phyloP scores from a whole-genome alignment of 108 stramenopile species.

The Thalassiosira profunda region DNA sequence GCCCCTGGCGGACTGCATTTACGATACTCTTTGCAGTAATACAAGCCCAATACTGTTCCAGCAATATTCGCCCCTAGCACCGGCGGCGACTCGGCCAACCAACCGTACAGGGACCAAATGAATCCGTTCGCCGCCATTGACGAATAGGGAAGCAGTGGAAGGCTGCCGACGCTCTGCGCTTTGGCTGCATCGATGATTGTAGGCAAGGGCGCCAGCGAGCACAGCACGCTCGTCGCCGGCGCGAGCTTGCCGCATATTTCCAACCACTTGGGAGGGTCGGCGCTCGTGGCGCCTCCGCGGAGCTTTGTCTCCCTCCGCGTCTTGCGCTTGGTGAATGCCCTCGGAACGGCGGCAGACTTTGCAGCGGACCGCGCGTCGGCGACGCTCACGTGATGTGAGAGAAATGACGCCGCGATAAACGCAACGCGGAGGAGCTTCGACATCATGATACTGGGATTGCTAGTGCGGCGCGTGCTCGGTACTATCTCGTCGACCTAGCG shows the following conservation, averaged over 20 bases:
- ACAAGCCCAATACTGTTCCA: constrained; percentile 57
- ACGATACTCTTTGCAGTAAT: constrained; percentile 57
- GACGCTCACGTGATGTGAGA: too few relatives aligned
- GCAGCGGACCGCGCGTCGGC: too few relatives aligned
- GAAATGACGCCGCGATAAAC: too few relatives aligned
- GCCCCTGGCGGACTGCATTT: constrained; percentile 35
- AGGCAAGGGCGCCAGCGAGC: constrained; percentile 47
- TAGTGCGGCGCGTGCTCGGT: too few relatives aligned
- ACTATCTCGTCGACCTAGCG: too few relatives aligned
- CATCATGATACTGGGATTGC: too few relatives aligned
- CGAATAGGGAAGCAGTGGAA: constrained; percentile 54
- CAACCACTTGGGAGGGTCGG: constrained; percentile 6
- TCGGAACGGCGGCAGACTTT: too few relatives aligned
- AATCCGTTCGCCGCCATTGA: constrained; percentile 67
- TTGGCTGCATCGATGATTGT: constrained; percentile 54
- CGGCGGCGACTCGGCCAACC: constrained; percentile 47
- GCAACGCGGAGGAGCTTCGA: too few relatives aligned
- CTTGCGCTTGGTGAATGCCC: too few relatives aligned
- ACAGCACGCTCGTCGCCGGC: neutral
- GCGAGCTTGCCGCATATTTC: neutral
- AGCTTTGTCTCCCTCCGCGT: too few relatives aligned
- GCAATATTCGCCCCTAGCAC: constrained; percentile 60
- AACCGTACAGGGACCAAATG: constrained; percentile 59
- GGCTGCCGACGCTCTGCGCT: constrained; percentile 10
- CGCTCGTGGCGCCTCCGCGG: too few relatives aligned